Evolutionary conservation across 2,329 filamentous ascomycete genomes (phyloP).

Genomic region (Fusarium chuoi): DNA sequence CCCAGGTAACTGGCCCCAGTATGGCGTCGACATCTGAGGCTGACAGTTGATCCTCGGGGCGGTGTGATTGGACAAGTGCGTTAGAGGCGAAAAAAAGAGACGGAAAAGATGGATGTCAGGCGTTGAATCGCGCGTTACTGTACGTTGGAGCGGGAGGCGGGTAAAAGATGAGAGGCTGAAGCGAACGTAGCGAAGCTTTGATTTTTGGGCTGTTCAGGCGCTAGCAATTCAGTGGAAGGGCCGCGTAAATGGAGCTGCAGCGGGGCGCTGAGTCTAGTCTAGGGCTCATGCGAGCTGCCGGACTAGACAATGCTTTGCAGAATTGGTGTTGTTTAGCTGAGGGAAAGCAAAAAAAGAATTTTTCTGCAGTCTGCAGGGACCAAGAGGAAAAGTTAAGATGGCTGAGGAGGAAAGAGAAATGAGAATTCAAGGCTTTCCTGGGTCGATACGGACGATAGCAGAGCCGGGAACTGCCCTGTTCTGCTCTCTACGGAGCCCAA

Average conservation of each 20-base stretch:
- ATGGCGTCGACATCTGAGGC: conserved; percentile 60
- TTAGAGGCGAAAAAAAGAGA: conserved; percentile 14
- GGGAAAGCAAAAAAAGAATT: conserved; percentile 8
- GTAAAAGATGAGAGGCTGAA: conserved; percentile 31
- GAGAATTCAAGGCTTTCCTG: conserved; percentile 18
- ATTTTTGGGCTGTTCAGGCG: conserved; percentile 24
- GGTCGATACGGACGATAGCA: conserved; percentile 19
- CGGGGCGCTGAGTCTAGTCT: conserved; percentile 35
- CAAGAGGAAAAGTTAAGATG: conserved; percentile 4
- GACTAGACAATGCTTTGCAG: conserved; percentile 58
- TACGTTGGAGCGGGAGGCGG: conserved; percentile 27
- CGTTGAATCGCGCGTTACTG: conserved; percentile 30
- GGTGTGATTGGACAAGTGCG: conserved; percentile 43
- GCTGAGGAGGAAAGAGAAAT: conserved; percentile 21
- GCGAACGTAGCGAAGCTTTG: conserved; percentile 25
- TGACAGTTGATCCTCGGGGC: conserved; percentile 30
- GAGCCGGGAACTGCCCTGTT: conserved; percentile 19
- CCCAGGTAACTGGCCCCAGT: conserved; percentile 68
- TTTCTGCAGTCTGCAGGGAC: conserved; percentile 24
- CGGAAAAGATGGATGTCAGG: conserved; percentile 17
- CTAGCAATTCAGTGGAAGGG: conserved; percentile 23
- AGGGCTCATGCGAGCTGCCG: conserved; percentile 42
- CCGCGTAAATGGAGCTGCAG: conserved; percentile 33
- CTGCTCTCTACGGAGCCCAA: conserved; percentile 16
- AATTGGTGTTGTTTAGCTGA: conserved; percentile 6